These are phyloP conservation scores for Acorus calamus DNA, from an alignment of 106 monocot species.

Conservation along the genomic window DNA sequence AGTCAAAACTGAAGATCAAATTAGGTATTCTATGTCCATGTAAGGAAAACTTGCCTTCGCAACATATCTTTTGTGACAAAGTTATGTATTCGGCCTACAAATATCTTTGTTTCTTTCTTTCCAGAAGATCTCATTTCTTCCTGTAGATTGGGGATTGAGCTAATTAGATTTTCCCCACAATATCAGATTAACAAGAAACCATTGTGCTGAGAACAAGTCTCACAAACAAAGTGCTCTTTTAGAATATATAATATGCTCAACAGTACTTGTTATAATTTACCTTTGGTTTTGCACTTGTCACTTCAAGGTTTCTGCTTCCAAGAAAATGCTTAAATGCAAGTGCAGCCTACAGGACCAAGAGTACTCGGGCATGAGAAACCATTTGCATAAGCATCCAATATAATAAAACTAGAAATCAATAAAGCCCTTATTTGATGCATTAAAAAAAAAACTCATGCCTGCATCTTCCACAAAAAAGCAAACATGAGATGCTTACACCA, in stretches of 20 bases:
- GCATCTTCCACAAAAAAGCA: no score
- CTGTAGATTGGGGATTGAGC: constrained; percentile 20
- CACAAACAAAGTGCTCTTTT: no score
- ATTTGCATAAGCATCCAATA: no score
- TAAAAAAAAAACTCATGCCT: no score
- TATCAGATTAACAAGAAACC: neutral
- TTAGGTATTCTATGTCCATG: neutral
- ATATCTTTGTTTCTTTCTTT: constrained; percentile 86
- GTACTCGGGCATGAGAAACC: no score
- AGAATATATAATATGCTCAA: neutral
- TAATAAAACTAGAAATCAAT: no score
- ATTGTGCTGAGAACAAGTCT: no score
- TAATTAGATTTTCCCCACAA: neutral
- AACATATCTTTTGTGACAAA: constrained; percentile 73
- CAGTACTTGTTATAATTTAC: constrained; percentile 20
- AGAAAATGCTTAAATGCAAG: constrained; percentile 88
- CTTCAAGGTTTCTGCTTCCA: constrained; percentile 87
- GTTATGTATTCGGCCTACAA: constrained; percentile 86
- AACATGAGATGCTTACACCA: no score
- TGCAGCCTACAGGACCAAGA: constrained; percentile 37
- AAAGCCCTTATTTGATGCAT: no score
- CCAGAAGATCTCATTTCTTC: constrained; percentile 80
- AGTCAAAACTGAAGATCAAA: neutral
- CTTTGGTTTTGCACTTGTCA: constrained; percentile 93
- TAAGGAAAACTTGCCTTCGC: constrained; percentile 34